These are phyloP conservation scores for Lathyrus tuberosus DNA, from an alignment of 306 rosid genomes.

Conservation along the genomic window DNA sequence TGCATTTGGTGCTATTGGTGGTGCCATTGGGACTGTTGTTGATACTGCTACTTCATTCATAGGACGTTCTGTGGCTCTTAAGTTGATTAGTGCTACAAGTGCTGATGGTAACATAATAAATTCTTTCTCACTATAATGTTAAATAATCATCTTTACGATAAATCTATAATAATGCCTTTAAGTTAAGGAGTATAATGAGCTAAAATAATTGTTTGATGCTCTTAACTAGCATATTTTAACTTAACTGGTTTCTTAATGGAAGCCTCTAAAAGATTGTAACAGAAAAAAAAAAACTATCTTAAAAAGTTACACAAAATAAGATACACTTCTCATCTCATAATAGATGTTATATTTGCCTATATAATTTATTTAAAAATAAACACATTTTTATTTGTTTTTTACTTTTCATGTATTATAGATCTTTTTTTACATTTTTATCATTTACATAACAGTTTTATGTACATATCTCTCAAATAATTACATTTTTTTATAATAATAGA, in stretches of 20 bases:
- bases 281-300: background rate
- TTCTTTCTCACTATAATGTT: background rate
- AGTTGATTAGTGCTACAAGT: slow-evolving; percentile 36
- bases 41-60: slow-evolving; percentile 32
- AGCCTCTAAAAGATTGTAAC: no score
- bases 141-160: background rate
- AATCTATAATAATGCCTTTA: background rate
- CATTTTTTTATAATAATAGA: no score
- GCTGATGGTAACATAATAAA: slow-evolving; percentile 35
- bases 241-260: no score
- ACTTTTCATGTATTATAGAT: background rate
- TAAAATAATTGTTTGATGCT: background rate
- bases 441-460: no score
- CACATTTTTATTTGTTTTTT: no score
- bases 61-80: slow-evolving; percentile 28
- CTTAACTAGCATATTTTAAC: background rate
- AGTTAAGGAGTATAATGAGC: background rate
- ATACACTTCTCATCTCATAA: no score
- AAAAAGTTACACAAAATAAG: background rate
- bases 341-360: background rate
- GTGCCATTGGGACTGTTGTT: background rate
- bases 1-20: background rate
- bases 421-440: background rate
- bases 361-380: background rate
- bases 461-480: background rate